Conservation (phyloP, 1,284 basidiomycete species). For the Tylopilus orsonianus region DNA sequence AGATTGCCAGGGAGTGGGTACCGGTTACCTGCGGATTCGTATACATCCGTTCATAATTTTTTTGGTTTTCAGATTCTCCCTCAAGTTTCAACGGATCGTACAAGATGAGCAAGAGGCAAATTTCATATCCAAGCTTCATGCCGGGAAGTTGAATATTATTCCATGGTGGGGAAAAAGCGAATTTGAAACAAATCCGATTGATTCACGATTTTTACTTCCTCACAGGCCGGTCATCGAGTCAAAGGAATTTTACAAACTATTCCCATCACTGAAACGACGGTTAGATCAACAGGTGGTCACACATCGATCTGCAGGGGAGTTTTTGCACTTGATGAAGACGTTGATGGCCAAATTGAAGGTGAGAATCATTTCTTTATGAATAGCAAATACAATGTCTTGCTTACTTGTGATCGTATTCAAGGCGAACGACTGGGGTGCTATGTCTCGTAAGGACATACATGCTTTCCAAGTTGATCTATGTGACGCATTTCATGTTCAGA, state of each 20-base stretch:
- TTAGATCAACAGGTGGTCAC: constrained; percentile 50
- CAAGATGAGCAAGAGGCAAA: constrained; percentile 59
- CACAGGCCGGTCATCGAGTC: constrained; percentile 62
- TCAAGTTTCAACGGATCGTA: constrained; percentile 58
- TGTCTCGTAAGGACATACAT: constrained; percentile 50
- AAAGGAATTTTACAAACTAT: constrained; percentile 54
- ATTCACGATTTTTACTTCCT: too few species aligned
- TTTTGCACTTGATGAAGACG: constrained; percentile 58
- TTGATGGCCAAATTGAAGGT: constrained; percentile 70
- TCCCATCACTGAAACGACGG: constrained; percentile 44
- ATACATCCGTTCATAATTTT: not conserved
- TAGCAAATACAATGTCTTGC: not conserved
- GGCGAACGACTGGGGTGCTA: constrained; percentile 64
- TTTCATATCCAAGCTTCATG: constrained; percentile 57
- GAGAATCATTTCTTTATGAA: not conserved
- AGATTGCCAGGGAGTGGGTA: constrained; percentile 58
- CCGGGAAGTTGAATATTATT: constrained; percentile 54
- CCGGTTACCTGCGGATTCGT: not conserved
- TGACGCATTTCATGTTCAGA: constrained; percentile 36
- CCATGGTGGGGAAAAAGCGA: constrained; percentile 39
- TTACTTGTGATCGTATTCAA: constrained; percentile 19
- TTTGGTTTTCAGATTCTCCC: constrained; percentile 40
- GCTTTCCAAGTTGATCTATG: not conserved
- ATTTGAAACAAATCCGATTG: not conserved
- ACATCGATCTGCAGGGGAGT: constrained; percentile 51